phyloP scores from a whole-genome alignment of 345 rosid genomes.

The Gossypium stocksii region DNA sequence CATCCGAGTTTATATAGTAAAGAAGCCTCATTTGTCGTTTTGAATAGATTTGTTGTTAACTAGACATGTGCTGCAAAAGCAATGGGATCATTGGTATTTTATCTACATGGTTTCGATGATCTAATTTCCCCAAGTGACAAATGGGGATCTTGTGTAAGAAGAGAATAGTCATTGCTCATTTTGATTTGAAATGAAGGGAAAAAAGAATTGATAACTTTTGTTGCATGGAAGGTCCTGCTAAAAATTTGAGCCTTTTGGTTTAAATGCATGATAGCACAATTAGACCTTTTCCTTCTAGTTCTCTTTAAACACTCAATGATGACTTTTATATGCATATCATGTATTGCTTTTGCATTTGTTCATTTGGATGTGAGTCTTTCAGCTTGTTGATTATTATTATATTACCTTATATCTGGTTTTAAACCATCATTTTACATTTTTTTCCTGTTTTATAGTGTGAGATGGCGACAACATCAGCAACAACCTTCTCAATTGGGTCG shows the following conservation, averaged over 20 bases:
- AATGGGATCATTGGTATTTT: background rate
- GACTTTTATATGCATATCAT: background rate
- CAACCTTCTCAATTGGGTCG: slow-evolving; percentile 55
- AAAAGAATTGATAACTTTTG: background rate
- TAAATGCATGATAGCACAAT: background rate
- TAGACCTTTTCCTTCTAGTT: background rate
- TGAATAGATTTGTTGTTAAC: background rate
- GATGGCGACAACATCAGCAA: slow-evolving; percentile 72
- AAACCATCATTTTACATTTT: background rate
- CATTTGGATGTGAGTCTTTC: background rate
- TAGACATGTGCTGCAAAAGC: background rate
- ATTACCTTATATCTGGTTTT: background rate
- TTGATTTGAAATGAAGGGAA: background rate
- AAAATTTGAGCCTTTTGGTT: background rate
- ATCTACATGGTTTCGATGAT: background rate
- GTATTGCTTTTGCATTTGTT: background rate
- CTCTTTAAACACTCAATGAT: background rate
- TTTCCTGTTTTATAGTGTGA: slow-evolving; percentile 17
- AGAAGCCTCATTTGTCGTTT: background rate
- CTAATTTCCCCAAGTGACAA: background rate
- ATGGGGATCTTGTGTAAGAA: background rate
- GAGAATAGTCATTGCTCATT: background rate
- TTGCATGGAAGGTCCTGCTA: background rate
- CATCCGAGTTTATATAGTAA: background rate
- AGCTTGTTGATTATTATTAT: background rate